Evolutionary conservation across 345 rosid species (phyloP).

Genomic region (Pugionium dolabratum): DNA sequence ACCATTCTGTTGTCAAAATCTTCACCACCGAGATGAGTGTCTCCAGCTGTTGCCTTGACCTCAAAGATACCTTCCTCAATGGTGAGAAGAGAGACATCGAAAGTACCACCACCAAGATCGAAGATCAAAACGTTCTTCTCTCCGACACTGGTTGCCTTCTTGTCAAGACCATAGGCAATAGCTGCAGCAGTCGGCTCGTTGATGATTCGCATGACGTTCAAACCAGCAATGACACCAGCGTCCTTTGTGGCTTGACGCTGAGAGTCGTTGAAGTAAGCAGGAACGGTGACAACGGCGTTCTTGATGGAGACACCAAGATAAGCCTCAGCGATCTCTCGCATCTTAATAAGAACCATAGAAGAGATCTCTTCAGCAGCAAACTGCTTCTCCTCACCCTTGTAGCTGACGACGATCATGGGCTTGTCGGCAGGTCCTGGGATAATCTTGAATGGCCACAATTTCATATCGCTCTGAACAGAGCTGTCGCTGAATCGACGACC

Average conservation of each 20-base stretch:
- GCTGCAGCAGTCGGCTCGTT: slow-evolving; percentile 45
- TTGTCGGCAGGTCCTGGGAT: slow-evolving; percentile 63
- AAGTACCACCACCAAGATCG: slow-evolving; percentile 69
- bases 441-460: slow-evolving; percentile 75
- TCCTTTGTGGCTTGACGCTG: slow-evolving; percentile 41
- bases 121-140: slow-evolving; percentile 46
- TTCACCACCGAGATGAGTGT: slow-evolving; percentile 71
- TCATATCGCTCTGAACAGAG: slow-evolving; percentile 62
- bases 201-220: slow-evolving; percentile 38
- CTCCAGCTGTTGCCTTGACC: slow-evolving; percentile 66
- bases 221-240: slow-evolving; percentile 34
- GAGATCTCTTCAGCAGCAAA: slow-evolving; percentile 71
- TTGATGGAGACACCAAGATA: slow-evolving; percentile 60
- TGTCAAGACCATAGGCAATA: slow-evolving; percentile 43
- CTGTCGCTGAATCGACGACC: slow-evolving; percentile 64
- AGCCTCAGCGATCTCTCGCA: slow-evolving; percentile 79
- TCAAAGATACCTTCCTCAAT: slow-evolving; percentile 69
- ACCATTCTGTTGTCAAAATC: slow-evolving; percentile 70
- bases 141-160: slow-evolving; percentile 40
- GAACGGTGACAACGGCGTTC: slow-evolving; percentile 42
- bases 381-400: slow-evolving; percentile 68
- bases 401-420: slow-evolving; percentile 61
- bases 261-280: slow-evolving; percentile 44
- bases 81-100: slow-evolving; percentile 61
- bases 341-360: slow-evolving; percentile 72